Conservation (phyloP, 2,329 filamentous ascomycete genomes). For the Colletotrichum limetticola region DNA sequence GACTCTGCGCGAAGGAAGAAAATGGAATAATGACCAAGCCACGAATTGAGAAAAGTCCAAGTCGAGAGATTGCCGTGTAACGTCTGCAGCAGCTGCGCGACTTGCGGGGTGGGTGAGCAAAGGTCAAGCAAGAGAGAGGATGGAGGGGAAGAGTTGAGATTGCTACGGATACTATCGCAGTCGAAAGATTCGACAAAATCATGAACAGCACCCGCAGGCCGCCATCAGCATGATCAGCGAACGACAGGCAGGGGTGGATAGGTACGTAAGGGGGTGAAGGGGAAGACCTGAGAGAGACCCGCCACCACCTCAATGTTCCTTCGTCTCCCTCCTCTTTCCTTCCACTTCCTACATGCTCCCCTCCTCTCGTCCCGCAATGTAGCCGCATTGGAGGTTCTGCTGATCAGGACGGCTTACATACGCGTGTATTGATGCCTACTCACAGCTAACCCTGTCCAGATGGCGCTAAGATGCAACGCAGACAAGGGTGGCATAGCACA, state of each 20-base stretch:
- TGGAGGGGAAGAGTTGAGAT: constrained; percentile 13
- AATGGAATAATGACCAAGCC: constrained; percentile 13
- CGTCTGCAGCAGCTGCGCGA: background rate
- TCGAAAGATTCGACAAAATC: constrained; percentile 28
- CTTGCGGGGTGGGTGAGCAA: background rate
- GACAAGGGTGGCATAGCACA: background rate
- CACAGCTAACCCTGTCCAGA: background rate
- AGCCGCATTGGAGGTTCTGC: background rate
- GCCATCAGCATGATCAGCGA: constrained; percentile 22
- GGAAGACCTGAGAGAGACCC: background rate
- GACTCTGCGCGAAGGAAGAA: constrained; percentile 9
- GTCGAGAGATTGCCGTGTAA: constrained; percentile 7
- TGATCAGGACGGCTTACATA: background rate
- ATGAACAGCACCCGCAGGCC: constrained; percentile 15
- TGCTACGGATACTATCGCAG: background rate
- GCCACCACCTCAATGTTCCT: background rate
- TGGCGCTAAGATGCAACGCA: background rate
- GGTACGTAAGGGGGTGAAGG: background rate
- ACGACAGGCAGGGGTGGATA: constrained; percentile 1
- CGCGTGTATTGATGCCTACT: background rate
- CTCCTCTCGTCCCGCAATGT: background rate
- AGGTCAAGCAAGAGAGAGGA: background rate
- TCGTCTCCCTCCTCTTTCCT: background rate
- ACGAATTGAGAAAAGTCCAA: constrained; percentile 2
- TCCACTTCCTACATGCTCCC: background rate